Percentiles rank a stretch among this genome's conserved stretches.
These are phyloP conservation scores for Pilatotrama ljubarskyi DNA, from an alignment of 768 basidiomycete species.

Conservation along the genomic window DNA sequence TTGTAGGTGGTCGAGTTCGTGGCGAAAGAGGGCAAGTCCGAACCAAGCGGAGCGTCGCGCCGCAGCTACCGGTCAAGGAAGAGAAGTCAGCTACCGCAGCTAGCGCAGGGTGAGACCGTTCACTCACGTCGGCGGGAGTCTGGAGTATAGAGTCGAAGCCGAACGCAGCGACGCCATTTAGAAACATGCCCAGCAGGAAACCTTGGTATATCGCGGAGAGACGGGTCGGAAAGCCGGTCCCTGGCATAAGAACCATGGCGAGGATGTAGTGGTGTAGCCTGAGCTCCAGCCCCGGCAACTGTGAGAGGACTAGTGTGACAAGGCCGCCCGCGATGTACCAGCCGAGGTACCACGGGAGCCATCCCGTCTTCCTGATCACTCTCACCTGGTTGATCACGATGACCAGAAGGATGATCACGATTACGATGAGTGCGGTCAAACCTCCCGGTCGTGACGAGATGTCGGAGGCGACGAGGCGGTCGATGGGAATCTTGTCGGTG, in stretches of 20 bases:
- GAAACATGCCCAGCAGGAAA: conserved; percentile 78
- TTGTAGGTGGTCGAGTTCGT: conserved; percentile 76
- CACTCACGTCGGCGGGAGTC: conserved; percentile 64
- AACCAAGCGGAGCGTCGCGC: conserved; percentile 70
- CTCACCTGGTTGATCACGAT: conserved; percentile 73
- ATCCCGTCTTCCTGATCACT: conserved; percentile 84
- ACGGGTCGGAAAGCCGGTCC: conserved; percentile 79
- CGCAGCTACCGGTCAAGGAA: conserved; percentile 52
- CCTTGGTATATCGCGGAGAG: conserved; percentile 80
- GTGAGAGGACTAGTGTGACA: conserved; percentile 62
- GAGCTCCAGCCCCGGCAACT: conserved; percentile 66
- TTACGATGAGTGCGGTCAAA: conserved; percentile 65
- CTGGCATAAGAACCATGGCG: conserved; percentile 71
- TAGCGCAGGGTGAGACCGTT: neutral
- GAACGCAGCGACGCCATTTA: conserved; percentile 78
- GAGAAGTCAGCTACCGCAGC: conserved; percentile 11
- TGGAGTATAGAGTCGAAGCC: conserved; percentile 81
- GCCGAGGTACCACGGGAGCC: conserved; percentile 71
- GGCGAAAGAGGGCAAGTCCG: conserved; percentile 66
- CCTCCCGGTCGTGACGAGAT: conserved; percentile 66
- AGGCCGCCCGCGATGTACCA: conserved; percentile 75
- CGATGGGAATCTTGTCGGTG: conserved; percentile 70
- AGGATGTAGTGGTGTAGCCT: conserved; percentile 85
- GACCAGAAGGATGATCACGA: conserved; percentile 58
- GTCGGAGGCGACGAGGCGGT: conserved; percentile 71